Conservation (phyloP, 306 rosid genomes). For the Macrotyloma uniflorum region DNA sequence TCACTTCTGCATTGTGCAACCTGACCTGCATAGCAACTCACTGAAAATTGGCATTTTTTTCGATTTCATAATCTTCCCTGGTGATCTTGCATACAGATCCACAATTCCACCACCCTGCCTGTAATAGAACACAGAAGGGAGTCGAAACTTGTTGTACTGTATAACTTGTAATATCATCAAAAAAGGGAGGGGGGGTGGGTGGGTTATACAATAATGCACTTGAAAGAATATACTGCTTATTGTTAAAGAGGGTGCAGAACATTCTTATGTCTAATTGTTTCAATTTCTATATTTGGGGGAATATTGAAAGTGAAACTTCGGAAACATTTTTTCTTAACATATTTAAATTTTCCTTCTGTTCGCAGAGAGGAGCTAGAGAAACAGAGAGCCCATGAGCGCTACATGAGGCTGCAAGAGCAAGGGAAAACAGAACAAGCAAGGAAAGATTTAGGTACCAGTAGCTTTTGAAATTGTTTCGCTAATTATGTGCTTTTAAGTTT, state of each 20-base stretch:
- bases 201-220: background rate
- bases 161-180: background rate
- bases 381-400: constrained; percentile 84
- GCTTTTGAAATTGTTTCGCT: constrained; percentile 11
- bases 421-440: constrained; percentile 93
- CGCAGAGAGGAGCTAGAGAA: constrained; percentile 89
- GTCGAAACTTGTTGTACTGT: background rate
- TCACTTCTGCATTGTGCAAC: background rate
- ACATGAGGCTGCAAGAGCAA: constrained; percentile 89
- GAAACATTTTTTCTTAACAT: background rate
- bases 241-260: background rate
- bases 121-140: background rate
- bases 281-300: background rate
- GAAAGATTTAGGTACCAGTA: constrained; percentile 80
- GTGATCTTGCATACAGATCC: background rate
- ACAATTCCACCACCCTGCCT: background rate
- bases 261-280: background rate
- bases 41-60: background rate
- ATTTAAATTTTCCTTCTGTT: constrained; percentile 2
- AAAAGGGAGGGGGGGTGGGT: background rate
- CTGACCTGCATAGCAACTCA: background rate
- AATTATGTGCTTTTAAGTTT: background rate
- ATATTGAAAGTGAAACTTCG: background rate
- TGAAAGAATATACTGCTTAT: background rate
- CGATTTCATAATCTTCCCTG: background rate